A percentile compares a stretch with the other conserved stretches of the same genome.
Conservation (phyloP, 2,329 filamentous ascomycete genomes). For the Xylariaceae sp. region DNA sequence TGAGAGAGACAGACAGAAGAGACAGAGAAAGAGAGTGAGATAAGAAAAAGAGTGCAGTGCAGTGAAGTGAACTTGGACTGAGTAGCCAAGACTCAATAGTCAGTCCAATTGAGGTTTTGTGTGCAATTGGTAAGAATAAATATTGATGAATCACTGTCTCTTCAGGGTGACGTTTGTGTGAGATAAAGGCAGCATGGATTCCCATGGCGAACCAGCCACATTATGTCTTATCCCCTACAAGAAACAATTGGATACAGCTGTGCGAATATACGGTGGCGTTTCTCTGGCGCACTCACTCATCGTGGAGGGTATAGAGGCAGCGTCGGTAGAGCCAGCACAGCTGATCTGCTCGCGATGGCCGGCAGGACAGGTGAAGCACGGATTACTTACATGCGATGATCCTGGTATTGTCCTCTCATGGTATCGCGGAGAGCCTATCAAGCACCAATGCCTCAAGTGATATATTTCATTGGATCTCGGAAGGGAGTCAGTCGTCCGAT, state of each 20-base stretch:
- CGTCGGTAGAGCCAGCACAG: conserved; percentile 2
- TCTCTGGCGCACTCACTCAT: conserved; percentile 11
- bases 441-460: not conserved
- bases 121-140: not conserved
- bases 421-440: not conserved
- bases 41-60: not conserved
- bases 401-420: conserved; percentile 12
- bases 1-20: not conserved
- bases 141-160: not conserved
- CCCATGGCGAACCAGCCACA: conserved; percentile 2
- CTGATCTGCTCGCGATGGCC: not conserved
- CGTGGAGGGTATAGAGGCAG: conserved; percentile 1
- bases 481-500: not conserved
- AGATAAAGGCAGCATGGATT: not conserved
- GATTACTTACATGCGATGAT: conserved; percentile 18
- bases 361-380: not conserved
- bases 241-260: not conserved
- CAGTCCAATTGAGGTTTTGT: not conserved
- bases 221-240: not conserved
- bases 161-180: conserved; percentile 6
- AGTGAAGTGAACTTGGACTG: not conserved
- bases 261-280: conserved; percentile 10
- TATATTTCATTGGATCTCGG: conserved; percentile 4
- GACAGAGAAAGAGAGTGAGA: not conserved
- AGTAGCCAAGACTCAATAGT: not conserved